Conservation (phyloP, 2,329 filamentous ascomycete genomes). For the Sporothrix humicola region DNA sequence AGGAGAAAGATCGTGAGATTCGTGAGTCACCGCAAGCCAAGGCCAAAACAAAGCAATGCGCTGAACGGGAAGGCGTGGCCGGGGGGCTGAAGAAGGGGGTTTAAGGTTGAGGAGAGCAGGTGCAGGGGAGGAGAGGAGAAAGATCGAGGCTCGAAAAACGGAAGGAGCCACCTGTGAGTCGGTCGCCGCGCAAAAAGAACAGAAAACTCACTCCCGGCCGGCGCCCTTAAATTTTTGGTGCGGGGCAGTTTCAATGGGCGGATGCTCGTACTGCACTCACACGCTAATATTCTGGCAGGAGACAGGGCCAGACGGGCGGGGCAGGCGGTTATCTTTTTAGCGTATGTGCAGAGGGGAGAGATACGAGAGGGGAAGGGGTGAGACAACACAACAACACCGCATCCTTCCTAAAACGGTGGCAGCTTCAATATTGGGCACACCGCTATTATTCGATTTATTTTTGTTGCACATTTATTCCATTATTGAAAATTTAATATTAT, state of each 20-base stretch:
- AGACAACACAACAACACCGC: constrained; percentile 16
- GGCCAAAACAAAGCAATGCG: constrained; percentile 12
- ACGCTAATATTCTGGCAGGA: not conserved
- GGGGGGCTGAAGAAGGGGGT: not conserved
- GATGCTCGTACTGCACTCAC: not conserved
- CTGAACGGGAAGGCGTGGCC: constrained; percentile 17
- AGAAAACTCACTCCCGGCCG: constrained; percentile 9
- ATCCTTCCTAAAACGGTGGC: constrained; percentile 21
- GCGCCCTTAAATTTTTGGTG: constrained; percentile 27
- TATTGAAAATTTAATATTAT: not conserved
- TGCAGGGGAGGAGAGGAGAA: not conserved
- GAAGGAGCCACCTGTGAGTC: constrained; percentile 21
- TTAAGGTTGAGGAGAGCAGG: not conserved
- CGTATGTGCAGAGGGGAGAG: constrained; percentile 1
- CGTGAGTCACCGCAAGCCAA: constrained; percentile 9
- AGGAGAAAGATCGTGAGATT: not conserved
- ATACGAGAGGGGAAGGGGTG: constrained; percentile 24
- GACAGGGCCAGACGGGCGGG: constrained; percentile 16
- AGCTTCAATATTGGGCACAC: constrained; percentile 19
- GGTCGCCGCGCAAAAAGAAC: constrained; percentile 14
- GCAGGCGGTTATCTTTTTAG: constrained; percentile 21
- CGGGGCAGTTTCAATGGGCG: constrained; percentile 28
- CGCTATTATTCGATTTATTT: not conserved
- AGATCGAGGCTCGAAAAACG: constrained; percentile 13
- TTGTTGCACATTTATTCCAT: not conserved